Evolutionary conservation across 495 filamentous ascomycete species (phyloP), one percentile per base, ranked within the genome.

Genomic region (Aspergillus incahuasiensis): DNA sequence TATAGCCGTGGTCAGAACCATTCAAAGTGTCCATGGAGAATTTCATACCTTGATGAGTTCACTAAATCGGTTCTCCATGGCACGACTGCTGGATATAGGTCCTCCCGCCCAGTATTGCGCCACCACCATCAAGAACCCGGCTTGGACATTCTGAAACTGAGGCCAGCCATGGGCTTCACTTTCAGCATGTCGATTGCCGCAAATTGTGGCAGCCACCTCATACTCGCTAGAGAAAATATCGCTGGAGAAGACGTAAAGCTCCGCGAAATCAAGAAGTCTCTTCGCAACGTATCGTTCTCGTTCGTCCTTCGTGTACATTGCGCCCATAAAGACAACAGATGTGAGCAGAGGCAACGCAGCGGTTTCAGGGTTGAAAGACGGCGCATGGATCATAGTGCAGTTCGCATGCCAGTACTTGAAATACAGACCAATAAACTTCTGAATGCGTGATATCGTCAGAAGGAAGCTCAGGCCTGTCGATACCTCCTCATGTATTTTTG

Each of bases 61-160:
- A 50, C 67, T 68, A 39, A 79, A 80, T 3, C 74, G 68, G 21
- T 61, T 71, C 44, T 79, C 76, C 70, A 76, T 74, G 0, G 69
- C 73, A 3, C 77, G 70, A 48, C 72, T 74, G 34, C 69, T 68
- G 18, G 74, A 68, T 0, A 62, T 54, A 1, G 58, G 68, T 48
- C 63, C 69, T 11, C 77, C 77, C 9, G 76, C 67, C 76, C 76
- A 80, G 49, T 77, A 79, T 49, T 80, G 77, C 13, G 64, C 64
- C 8, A 74, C 54, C 0, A 69, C 55, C 47, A 77, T 73, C 20
- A 80, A 51, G 40, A 75, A 71, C 0, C 72, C 76, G 1, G 74
- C 77, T 41, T 74, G 75, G 28, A 78, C 65, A 34, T 72, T 71
- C 50, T 74, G 70, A 49, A 80, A 76, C 7, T 68, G 66, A 11